Percentiles rank a stretch among this genome's conserved stretches.
These are phyloP conservation scores for Euphorbia schlechtendalii DNA, from an alignment of 441 rosid species.

Conservation along the genomic window DNA sequence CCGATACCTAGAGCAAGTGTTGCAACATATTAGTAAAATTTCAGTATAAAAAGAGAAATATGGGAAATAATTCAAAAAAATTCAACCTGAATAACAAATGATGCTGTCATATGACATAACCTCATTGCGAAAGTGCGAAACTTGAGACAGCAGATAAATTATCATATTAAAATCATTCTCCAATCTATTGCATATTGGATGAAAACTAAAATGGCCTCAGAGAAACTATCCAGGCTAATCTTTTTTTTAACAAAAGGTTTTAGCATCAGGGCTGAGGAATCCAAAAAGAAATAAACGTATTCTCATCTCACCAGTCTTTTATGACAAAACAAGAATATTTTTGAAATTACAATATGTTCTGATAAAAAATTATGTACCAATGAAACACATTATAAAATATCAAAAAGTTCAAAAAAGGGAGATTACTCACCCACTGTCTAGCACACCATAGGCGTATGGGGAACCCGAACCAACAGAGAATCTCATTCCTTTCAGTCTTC, in stretches of 20 bases:
- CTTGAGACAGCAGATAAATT: neutral
- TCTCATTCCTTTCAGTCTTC: conserved; percentile 86
- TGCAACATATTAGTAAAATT: neutral
- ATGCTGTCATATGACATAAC: neutral
- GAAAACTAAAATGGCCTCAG: neutral
- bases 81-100: conserved; percentile 1
- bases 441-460: conserved; percentile 95
- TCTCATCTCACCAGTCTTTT: neutral
- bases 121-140: neutral
- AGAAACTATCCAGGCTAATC: too few species aligned
- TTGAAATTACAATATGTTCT: too few species aligned
- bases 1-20: conserved; percentile 46
- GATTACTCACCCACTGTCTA: conserved; percentile 75
- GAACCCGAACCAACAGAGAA: conserved; percentile 99
- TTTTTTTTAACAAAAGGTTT: too few species aligned
- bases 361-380: neutral
- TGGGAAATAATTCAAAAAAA: neutral
- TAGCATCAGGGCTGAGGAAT: too few species aligned
- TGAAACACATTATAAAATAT: neutral
- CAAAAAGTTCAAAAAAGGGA: conserved; percentile 2
- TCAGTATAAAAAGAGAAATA: neutral
- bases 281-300: neutral
- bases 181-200: neutral
- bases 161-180: neutral
- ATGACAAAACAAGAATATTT: too few species aligned